Base-by-base conservation (phyloP, 2,329 filamentous ascomycete genomes). In the Trichoderma atroviride region DNA sequence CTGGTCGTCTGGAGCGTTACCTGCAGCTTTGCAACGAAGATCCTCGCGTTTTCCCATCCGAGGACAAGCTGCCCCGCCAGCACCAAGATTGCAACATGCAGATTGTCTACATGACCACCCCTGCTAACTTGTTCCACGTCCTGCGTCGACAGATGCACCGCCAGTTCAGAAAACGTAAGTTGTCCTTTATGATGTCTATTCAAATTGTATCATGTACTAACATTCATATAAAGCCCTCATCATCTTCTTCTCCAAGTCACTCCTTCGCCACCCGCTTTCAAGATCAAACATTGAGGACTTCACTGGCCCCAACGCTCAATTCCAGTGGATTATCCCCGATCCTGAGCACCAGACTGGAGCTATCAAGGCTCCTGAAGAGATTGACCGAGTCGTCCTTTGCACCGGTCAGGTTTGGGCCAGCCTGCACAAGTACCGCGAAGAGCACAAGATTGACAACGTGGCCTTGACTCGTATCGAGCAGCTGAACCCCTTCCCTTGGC, bases 21-120 rank as follows among this genome's bases (percentile, higher is more conserved):
- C 87, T 99, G 73, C 96, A 98, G 83, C 90, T 99, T 71, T 96
- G 92, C 83, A 98, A 98, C 83, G 96, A 99, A 81, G 96, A 99
- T 78, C 94, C 96, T 69, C 92, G 96, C 73, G 88, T 96, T 76
- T 99, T 94, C 90, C 96, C 96, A 65, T 86, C 89, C 1, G 85
- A 88, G 37, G 94, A 97, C 74, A 97, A 96, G 86, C 89, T 98
- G 71, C 91, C 96, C 68, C 93, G 96, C 75, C 96, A 98, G 83
- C 96, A 99, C 85, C 96, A 99, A 84, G 96, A 99, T 84, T 97
- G 94, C 87, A 99, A 99, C 85, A 97, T 99, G 90, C 96, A 99
- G 84, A 92, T 99, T 79, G 94, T 91, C 68, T 97, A 96, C 86
- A 94, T 96, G 89, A 99, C 96, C n/a, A 92, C 91, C 58, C 96